Evolutionary conservation across 768 basidiomycete species (phyloP).

Genomic region (Lyophyllum shimeji): DNA sequence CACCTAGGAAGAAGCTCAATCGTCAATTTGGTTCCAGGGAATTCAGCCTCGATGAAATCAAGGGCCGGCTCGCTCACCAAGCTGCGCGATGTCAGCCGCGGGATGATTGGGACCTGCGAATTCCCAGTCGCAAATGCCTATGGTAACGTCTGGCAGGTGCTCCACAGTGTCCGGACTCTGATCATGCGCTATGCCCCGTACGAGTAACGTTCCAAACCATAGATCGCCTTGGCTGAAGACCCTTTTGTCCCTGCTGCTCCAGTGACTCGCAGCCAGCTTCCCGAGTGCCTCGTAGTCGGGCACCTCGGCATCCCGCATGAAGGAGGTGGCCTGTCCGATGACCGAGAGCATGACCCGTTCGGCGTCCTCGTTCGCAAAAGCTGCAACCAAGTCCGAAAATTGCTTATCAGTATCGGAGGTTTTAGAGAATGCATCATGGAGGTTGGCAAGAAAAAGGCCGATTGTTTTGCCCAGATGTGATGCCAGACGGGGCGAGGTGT

Average conservation of each 20-base stretch:
- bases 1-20: not conserved
- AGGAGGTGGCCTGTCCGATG: not conserved
- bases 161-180: not conserved
- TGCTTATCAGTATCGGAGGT: not conserved
- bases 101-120: conserved; percentile 8
- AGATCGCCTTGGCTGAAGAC: conserved; percentile 17
- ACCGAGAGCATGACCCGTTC: conserved; percentile 5
- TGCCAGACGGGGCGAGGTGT: not conserved
- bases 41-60: not conserved
- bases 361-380: conserved; percentile 3
- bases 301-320: conserved; percentile 12
- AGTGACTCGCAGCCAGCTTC: conserved; percentile 11
- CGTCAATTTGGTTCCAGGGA: not conserved
- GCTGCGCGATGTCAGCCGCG: conserved; percentile 14
- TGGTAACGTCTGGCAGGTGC: not conserved
- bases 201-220: conserved; percentile 13
- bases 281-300: conserved; percentile 11
- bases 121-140: conserved; percentile 11
- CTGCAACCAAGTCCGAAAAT: not conserved
- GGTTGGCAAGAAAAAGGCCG: conserved; percentile 5
- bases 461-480: not conserved
- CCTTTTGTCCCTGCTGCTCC: conserved; percentile 10
- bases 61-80: conserved; percentile 3
- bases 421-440: not conserved
- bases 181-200: not conserved